Base-by-base conservation (phyloP, 2,329 filamentous ascomycete species). In the Trematosphaeria pertusa region DNA sequence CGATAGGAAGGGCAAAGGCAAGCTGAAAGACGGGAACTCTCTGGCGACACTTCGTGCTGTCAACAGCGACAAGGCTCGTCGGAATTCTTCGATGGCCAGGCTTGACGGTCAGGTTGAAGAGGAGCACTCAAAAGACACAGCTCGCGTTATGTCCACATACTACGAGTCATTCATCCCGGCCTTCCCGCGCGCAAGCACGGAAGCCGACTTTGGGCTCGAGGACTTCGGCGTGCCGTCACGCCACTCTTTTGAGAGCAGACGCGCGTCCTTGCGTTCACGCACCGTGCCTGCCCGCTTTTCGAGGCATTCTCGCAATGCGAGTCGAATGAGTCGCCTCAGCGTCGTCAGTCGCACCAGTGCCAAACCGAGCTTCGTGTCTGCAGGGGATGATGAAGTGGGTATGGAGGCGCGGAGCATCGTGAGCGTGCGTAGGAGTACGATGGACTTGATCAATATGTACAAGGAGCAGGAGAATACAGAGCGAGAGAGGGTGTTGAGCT, bases 391-490 rank as follows among this genome's bases (percentile, higher is more conserved):
- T 19, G 53, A 59, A 18, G 46, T 28, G 3, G 52, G 49, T 17
- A 37, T 38, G 1, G 60, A 65, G 20, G 56, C 55, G 24, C 59
- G 46, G 24, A 72, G 69, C 35, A 54, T 67, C 5, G 58, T 62
- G n/a, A 70, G 65, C 45, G 62, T 73, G 17, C 56, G 72, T 32
- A 64, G 60, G n/a, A 75, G 73, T 51, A 74, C 72, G 6, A 68
- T 73, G 60, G 73, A 75, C 52, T 51, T 76, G 50, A 53, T 73
- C 8, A 58, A 62, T n/a, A 57, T 66, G 37, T 69, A 73, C 45
- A 60, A 70, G 43, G 60, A 69, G 44, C 63, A 67, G 44, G 70
- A 74, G 47, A 55, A 59, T 20, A 54, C 56, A n/a, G 73, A 75
- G 48, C 54, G 58, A 31, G 62, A 64, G 34, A 60, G 48, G 14